Base-by-base conservation (phyloP, 163 green algal species). In the Scenedesmus sp. region DNA sequence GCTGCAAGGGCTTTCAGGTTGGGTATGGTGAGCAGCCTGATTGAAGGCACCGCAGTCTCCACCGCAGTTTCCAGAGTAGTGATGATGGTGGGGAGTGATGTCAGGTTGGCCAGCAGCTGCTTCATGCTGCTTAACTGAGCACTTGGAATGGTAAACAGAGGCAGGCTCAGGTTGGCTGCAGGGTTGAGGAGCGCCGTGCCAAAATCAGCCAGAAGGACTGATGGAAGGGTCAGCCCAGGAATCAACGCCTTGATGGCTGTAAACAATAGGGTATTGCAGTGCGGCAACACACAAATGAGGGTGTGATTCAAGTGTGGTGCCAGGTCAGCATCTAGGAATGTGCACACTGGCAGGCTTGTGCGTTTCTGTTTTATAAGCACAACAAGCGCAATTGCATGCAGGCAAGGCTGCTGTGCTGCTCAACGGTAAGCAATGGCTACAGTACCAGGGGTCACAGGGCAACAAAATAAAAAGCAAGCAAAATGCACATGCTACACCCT, bases 31-130 rank as follows among this genome's bases (percentile, higher is more conserved):
- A 79, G 70, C 70, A 79, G 23, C 6, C 70, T 79, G 70, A 79
- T 23, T 23, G 70, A 79, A 6, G 70, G 70, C 3, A 52, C 6
- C 4, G 70, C 46, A 23, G 46, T 79, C 5, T 79, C 70, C 70
- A 79, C 6, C 4, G 70, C 46, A 23, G 46, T 79, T 13, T 79
- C 70, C 70, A 79, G 23, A 52, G 70, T 79, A 15, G 52, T 34
- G 13, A 85, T 59, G 77, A 85, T 62, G 23, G 77, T 85, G 46
- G 77, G 77, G 26, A 85, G 77, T n/a, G 77, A 60, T 57, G 77
- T 85, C 13, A 85, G 2, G 10, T 85, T 85, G 8, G 77, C 15
- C 46, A 85, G 46, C 77, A 85, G 77, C 77, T 57, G 46, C 10
- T 57, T n/a, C 26, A 85, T 15, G 46, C 8, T 85, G 77, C 15